A percentile compares a stretch with the other conserved stretches of the same genome.
phyloP scores from a whole-genome alignment of 139 green algal species.

The Nannochloris sp. region DNA sequence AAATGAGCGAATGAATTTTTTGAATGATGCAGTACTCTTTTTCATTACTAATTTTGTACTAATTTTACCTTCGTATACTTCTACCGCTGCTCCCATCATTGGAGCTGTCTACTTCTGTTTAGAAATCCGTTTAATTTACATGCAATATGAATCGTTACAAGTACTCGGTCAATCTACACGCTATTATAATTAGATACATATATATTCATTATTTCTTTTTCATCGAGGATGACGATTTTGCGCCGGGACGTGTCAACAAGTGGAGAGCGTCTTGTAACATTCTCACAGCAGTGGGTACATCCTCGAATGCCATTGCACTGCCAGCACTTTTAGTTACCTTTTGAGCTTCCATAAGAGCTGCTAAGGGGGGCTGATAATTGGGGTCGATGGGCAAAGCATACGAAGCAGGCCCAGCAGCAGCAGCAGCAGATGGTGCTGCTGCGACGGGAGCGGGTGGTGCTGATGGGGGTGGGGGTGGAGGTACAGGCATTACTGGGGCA shows the following conservation, averaged over 20 bases:
- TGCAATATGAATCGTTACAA: too few species aligned
- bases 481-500: neutral
- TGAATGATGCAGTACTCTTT: neutral
- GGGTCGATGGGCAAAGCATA: neutral
- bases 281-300: slow-evolving; percentile 56
- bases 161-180: neutral
- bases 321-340: slow-evolving; percentile 63
- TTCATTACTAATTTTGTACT: neutral
- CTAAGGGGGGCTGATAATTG: slow-evolving; percentile 32
- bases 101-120: too few species aligned
- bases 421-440: neutral
- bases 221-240: too few species aligned
- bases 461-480: neutral
- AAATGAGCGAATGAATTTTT: neutral
- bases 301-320: slow-evolving; percentile 68
- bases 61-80: too few species aligned
- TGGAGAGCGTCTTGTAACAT: slow-evolving; percentile 52
- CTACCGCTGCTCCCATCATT: too few species aligned
- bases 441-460: neutral
- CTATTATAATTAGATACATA: neutral
- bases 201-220: slow-evolving; percentile 5
- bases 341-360: slow-evolving; percentile 43
- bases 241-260: too few species aligned
- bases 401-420: neutral
- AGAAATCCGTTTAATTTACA: too few species aligned